Conservation (phyloP, 2,329 filamentous ascomycete species). For the Xylaria sp. region DNA sequence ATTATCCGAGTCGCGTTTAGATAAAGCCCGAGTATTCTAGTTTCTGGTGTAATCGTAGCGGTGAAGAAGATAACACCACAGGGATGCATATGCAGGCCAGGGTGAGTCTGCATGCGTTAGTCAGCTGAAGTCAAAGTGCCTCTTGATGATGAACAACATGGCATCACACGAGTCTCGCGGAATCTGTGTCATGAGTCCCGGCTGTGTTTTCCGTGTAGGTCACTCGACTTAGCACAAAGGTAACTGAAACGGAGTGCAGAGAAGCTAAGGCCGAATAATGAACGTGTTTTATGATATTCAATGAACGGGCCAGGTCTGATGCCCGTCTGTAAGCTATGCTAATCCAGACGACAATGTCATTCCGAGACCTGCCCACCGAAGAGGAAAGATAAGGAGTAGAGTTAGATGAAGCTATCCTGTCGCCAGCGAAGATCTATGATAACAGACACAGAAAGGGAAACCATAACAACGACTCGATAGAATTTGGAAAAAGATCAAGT, state of each 20-base stretch:
- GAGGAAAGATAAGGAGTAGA: not conserved
- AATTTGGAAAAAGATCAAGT: not conserved
- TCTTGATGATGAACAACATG: not conserved
- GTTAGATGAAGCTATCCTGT: slow-evolving; percentile 25
- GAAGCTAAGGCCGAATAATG: slow-evolving; percentile 1
- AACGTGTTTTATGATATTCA: slow-evolving; percentile 7
- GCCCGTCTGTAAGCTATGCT: slow-evolving; percentile 28
- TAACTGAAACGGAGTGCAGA: not conserved
- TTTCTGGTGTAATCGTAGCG: slow-evolving; percentile 9
- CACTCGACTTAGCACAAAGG: not conserved
- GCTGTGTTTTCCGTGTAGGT: slow-evolving; percentile 14
- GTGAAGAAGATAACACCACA: slow-evolving; percentile 13
- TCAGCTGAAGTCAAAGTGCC: not conserved
- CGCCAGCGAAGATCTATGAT: slow-evolving; percentile 34
- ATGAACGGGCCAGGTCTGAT: slow-evolving; percentile 10
- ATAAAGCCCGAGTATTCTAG: not conserved
- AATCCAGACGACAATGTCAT: slow-evolving; percentile 15
- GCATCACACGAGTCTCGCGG: not conserved
- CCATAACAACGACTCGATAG: not conserved
- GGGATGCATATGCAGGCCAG: slow-evolving; percentile 9
- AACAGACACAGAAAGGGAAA: slow-evolving; percentile 6
- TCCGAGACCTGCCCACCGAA: not conserved
- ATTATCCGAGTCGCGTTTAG: not conserved
- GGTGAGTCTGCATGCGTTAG: slow-evolving; percentile 15
- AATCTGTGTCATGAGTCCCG: not conserved